phyloP scores from a whole-genome alignment of 148 eudicot species.

The Arbutus unedo region DNA sequence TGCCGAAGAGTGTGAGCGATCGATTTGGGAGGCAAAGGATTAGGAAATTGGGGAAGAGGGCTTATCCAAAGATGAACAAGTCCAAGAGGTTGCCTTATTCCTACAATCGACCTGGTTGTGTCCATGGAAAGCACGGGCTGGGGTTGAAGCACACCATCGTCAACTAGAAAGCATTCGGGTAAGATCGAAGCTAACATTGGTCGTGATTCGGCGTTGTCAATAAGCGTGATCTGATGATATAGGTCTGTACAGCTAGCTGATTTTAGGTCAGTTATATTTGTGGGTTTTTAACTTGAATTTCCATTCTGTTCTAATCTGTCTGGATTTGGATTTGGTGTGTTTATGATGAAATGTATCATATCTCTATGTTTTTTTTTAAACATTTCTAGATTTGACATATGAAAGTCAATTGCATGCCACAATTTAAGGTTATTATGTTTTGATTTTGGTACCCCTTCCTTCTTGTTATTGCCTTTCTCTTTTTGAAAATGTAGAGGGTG shows the following conservation, averaged over 20 bases:
- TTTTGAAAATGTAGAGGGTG: too few species aligned
- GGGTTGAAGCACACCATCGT: background rate
- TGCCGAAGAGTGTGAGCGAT: conserved; percentile 48
- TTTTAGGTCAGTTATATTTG: background rate
- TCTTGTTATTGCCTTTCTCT: background rate
- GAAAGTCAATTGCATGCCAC: background rate
- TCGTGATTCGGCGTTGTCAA: background rate
- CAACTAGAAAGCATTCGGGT: background rate
- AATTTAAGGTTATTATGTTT: background rate
- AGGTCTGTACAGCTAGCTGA: background rate
- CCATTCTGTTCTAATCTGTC: background rate
- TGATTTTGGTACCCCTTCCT: background rate
- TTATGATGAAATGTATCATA: background rate
- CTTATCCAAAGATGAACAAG: conserved; percentile 38
- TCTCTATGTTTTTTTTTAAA: background rate
- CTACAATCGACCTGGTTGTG: conserved; percentile 43
- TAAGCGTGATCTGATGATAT: conserved; percentile 1
- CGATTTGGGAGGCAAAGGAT: conserved; percentile 53
- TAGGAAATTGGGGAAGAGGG: conserved; percentile 72
- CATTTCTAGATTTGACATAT: background rate
- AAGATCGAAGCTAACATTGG: background rate
- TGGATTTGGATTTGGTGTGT: conserved; percentile 1
- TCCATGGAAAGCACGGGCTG: conserved; percentile 37
- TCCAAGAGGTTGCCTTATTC: conserved; percentile 42
- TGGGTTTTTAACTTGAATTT: background rate